Evolutionary conservation across 805 yeast genomes (phyloP).

Genomic region (Starmerella cellae): DNA sequence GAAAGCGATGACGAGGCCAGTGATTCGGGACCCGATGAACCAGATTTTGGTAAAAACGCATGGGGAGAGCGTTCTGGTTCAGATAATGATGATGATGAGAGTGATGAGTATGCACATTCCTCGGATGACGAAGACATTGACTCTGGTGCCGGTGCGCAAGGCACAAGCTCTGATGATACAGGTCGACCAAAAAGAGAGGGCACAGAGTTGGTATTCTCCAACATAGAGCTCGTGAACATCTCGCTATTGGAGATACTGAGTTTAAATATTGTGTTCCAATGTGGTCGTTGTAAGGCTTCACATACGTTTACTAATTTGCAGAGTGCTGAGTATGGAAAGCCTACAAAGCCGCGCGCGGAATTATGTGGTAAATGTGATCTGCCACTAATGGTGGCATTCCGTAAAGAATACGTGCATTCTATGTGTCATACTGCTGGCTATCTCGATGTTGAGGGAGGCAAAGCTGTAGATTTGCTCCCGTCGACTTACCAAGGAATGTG

Average conservation of each 20-base stretch:
- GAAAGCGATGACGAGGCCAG: background rate
- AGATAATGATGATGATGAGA: constrained; percentile 4
- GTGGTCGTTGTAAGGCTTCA: constrained; percentile 29
- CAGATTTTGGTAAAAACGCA: background rate
- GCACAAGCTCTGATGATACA: constrained; percentile 1
- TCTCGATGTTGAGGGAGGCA: constrained; percentile 31
- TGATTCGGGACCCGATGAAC: background rate
- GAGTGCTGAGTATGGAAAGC: constrained; percentile 27
- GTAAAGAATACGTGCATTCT: constrained; percentile 29
- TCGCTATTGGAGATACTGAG: constrained; percentile 27
- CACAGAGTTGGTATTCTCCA: constrained; percentile 27
- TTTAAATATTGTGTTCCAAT: constrained; percentile 27
- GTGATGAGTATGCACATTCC: constrained; percentile 12
- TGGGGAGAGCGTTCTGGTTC: background rate
- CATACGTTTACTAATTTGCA: constrained; percentile 27
- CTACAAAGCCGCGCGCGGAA: constrained; percentile 24
- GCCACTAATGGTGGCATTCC: constrained; percentile 27
- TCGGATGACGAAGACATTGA: constrained; percentile 24
- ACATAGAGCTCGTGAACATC: constrained; percentile 25
- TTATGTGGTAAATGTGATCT: constrained; percentile 28
- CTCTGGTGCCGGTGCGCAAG: constrained; percentile 6
- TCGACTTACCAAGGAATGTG: constrained; percentile 29
- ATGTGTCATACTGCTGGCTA: constrained; percentile 26
- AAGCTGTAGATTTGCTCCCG: constrained; percentile 28
- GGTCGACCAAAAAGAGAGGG: constrained; percentile 22